Evolutionary conservation across 257 asterid species (phyloP).

Genomic region (Osmanthus fragrans): DNA sequence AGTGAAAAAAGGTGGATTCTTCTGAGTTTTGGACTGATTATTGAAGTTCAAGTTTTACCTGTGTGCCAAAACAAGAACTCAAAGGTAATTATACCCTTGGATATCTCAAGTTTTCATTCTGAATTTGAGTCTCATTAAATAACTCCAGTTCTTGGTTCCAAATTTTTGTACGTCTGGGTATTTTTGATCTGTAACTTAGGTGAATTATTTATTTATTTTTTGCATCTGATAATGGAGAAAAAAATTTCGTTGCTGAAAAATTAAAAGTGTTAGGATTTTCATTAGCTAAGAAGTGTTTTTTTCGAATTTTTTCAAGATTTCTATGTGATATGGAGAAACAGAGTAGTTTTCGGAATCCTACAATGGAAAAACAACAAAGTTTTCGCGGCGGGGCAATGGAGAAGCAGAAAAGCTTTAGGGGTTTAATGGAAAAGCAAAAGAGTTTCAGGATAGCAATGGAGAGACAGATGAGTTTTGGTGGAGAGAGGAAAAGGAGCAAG

Average conservation of each 20-base stretch:
- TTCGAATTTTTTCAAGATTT: conserved; percentile 4
- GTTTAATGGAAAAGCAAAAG: conserved; percentile 93
- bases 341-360: conserved; percentile 45
- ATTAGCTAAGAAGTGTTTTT: not conserved
- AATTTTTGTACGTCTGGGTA: not conserved
- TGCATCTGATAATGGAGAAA: conserved; percentile 33
- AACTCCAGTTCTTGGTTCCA: conserved; percentile 12
- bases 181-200: conserved; percentile 14
- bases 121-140: conserved; percentile 17
- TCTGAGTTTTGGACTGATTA: conserved; percentile 11
- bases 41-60: conserved; percentile 24
- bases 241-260: conserved; percentile 18
- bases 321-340: conserved; percentile 62
- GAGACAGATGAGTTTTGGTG: conserved; percentile 84
- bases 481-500: conserved; percentile 68
- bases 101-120: not conserved
- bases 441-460: conserved; percentile 93
- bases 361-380: conserved; percentile 74
- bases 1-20: not conserved
- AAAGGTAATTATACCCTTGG: conserved; percentile 25
- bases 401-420: conserved; percentile 84
- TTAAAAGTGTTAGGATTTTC: conserved; percentile 3
- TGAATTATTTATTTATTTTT: not conserved
- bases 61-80: conserved; percentile 12
- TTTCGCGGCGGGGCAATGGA: conserved; percentile 60